Conservation (phyloP, 1,284 basidiomycete species). For the Austroboletus novae-zelandiae region DNA sequence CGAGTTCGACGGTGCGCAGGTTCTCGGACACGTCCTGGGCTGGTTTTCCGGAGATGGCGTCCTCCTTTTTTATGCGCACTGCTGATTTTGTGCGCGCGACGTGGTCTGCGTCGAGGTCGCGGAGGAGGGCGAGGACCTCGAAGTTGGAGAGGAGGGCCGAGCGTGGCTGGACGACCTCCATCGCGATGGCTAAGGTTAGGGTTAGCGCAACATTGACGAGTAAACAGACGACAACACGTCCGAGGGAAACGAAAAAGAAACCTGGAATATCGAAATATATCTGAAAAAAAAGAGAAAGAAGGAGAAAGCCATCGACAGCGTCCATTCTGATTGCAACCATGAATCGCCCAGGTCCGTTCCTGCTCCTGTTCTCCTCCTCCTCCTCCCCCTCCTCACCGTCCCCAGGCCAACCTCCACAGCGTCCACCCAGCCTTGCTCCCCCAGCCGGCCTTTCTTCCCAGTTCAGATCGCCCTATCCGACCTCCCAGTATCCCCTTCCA, state of each 20-base stretch:
- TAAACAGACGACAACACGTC: conserved; percentile 30
- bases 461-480: conserved; percentile 63
- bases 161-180: conserved; percentile 65
- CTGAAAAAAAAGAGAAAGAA: not conserved
- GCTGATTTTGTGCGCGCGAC: conserved; percentile 62
- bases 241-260: conserved; percentile 18
- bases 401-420: conserved; percentile 74
- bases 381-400: not conserved
- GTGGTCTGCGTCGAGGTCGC: conserved; percentile 73
- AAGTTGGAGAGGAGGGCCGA: conserved; percentile 82
- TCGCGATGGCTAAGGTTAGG: conserved; percentile 23
- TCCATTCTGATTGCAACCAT: conserved; percentile 9
- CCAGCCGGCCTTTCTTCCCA: conserved; percentile 59
- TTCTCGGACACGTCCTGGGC: conserved; percentile 69
- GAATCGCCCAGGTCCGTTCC: conserved; percentile 32
- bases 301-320: conserved; percentile 4
- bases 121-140: conserved; percentile 81
- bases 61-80: conserved; percentile 69
- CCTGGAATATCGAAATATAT: conserved; percentile 4
- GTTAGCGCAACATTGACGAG: conserved; percentile 10
- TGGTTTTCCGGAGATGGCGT: conserved; percentile 45
- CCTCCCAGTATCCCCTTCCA: conserved; percentile 53
- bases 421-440: conserved; percentile 69
- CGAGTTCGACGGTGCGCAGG: conserved; percentile 83
- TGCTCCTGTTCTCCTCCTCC: not conserved